Evolutionary conservation across 371 early-diverging fungal genomes (phyloP).

Genomic region (Gilbertella persicaria): DNA sequence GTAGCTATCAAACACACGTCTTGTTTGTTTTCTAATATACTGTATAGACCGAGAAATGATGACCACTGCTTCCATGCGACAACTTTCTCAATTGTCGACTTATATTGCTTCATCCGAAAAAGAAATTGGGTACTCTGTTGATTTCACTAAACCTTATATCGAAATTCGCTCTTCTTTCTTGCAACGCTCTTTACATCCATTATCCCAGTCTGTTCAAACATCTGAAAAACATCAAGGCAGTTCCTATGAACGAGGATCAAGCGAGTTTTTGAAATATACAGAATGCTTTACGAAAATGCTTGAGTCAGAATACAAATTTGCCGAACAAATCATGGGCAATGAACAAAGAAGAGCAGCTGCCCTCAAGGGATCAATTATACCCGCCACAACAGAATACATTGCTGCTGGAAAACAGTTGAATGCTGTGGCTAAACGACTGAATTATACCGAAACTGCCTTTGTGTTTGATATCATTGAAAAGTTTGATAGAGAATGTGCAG

Average conservation of each 20-base stretch:
- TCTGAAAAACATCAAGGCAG: conserved; percentile 56
- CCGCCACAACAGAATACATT: conserved; percentile 62
- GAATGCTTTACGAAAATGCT: conserved; percentile 61
- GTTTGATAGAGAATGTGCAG: conserved; percentile 34
- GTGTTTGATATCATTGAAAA: conserved; percentile 80
- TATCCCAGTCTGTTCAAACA: conserved; percentile 51
- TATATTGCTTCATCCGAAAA: conserved; percentile 63
- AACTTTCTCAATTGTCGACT: conserved; percentile 64
- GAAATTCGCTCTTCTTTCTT: conserved; percentile 76
- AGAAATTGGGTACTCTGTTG: conserved; percentile 63
- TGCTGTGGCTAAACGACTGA: conserved; percentile 59
- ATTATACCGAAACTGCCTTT: conserved; percentile 73
- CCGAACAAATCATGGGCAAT: conserved; percentile 61
- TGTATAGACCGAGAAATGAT: conserved; percentile 23
- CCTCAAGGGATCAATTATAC: conserved; percentile 56
- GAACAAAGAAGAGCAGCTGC: conserved; percentile 58
- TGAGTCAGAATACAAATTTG: conserved; percentile 57
- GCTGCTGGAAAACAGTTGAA: conserved; percentile 69
- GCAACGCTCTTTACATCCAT: conserved; percentile 61
- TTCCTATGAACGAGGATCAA: conserved; percentile 70
- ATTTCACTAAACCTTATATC: conserved; percentile 71
- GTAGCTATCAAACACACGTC: conserved; percentile 27
- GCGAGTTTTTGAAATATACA: conserved; percentile 65
- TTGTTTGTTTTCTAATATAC: neutral
- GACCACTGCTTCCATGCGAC: conserved; percentile 36